These are phyloP conservation scores for Oehlia diaphana DNA, from an alignment of 192 early-diverging fungal species.

Conservation along the genomic window DNA sequence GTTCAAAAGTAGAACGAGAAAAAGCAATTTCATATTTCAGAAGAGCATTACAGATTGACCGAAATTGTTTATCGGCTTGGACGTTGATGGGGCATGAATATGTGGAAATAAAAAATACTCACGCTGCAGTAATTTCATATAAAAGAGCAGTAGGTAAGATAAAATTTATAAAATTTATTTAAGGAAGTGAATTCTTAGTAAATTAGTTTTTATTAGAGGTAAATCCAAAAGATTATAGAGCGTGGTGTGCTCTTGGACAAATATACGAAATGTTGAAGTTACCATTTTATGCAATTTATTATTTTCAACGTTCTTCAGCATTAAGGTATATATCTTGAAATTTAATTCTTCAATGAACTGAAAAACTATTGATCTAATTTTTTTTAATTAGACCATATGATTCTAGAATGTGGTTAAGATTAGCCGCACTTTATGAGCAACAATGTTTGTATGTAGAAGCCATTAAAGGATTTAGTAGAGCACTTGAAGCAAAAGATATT, in stretches of 20 bases:
- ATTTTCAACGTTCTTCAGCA: constrained; percentile 75
- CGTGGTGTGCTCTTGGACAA: constrained; percentile 92
- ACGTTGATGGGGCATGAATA: constrained; percentile 96
- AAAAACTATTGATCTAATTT: neutral
- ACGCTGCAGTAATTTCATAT: constrained; percentile 89
- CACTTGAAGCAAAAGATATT: constrained; percentile 64
- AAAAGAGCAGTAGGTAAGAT: constrained; percentile 70
- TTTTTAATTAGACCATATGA: constrained; percentile 63
- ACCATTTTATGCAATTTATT: constrained; percentile 78
- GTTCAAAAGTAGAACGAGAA: constrained; percentile 72
- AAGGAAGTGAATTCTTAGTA: too few relatives aligned
- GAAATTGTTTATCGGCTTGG: constrained; percentile 77
- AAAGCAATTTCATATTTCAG: constrained; percentile 88
- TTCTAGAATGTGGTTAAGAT: constrained; percentile 82
- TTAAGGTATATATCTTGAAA: constrained; percentile 39
- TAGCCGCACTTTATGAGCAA: constrained; percentile 74
- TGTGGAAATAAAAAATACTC: constrained; percentile 85
- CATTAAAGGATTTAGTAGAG: constrained; percentile 74
- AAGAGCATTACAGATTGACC: constrained; percentile 79
- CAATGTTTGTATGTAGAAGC: constrained; percentile 55
- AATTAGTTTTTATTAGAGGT: constrained; percentile 46
- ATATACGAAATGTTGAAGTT: constrained; percentile 85
- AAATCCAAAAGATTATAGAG: constrained; percentile 78
- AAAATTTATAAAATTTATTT: neutral
- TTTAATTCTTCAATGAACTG: neutral